Percentiles rank a stretch among this genome's conserved stretches.
Conservation (phyloP, 1,284 basidiomycete species). For the Apiotrichum veenhuisii region DNA sequence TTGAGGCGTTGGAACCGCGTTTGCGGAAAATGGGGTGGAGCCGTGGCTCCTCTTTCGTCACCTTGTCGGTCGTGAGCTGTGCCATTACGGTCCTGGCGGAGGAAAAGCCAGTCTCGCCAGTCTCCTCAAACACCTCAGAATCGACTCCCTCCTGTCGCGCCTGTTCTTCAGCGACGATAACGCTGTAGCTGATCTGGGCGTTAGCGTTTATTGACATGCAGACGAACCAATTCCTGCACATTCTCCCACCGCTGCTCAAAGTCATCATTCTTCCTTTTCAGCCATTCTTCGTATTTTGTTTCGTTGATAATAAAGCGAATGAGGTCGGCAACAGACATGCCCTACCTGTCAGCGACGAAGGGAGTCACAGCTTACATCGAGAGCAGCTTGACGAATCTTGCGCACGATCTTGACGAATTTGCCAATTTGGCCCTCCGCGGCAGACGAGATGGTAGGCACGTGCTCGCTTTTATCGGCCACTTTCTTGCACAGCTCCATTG, state of each 20-base stretch:
- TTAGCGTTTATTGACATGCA: constrained; percentile 7
- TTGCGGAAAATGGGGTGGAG: constrained; percentile 37
- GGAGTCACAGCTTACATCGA: constrained; percentile 53
- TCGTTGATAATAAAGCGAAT: constrained; percentile 61
- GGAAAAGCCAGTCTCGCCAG: constrained; percentile 26
- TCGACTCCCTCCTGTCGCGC: constrained; percentile 23
- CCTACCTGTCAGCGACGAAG: constrained; percentile 47
- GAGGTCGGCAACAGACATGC: constrained; percentile 62
- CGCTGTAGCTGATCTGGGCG: constrained; percentile 45
- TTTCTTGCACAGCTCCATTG: constrained; percentile 63
- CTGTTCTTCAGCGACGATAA: constrained; percentile 40
- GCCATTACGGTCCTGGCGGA: constrained; percentile 31
- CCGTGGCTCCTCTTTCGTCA: constrained; percentile 1
- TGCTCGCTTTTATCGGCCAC: too few species aligned
- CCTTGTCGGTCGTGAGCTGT: constrained; percentile 16
- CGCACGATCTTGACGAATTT: constrained; percentile 63
- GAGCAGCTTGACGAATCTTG: constrained; percentile 58
- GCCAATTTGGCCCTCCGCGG: constrained; percentile 62
- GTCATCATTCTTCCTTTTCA: constrained; percentile 64
- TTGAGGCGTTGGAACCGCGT: not conserved
- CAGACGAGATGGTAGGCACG: too few species aligned
- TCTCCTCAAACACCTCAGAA: constrained; percentile 9
- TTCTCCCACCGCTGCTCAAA: constrained; percentile 79
- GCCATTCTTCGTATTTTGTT: constrained; percentile 65
- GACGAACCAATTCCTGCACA: constrained; percentile 71